These are phyloP conservation scores for Penicillium polonicum DNA, from an alignment of 2,329 filamentous ascomycete species.

Conservation along the genomic window DNA sequence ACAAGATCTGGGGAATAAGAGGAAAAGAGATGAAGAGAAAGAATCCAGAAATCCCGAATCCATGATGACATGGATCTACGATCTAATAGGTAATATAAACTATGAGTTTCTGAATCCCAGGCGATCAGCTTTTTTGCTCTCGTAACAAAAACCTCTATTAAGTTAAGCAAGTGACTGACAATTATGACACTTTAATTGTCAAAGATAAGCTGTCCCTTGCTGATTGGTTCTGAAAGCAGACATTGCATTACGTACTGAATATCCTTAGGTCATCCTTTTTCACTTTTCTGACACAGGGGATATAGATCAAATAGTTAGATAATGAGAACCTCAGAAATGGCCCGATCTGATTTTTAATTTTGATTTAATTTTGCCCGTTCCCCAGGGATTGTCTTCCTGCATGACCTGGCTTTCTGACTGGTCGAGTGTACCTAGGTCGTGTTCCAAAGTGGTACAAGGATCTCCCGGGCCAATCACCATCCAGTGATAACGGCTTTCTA, in stretches of 20 bases:
- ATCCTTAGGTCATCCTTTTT: constrained; percentile 9
- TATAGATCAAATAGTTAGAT: constrained; percentile 5
- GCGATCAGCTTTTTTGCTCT: constrained; percentile 26
- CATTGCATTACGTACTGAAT: constrained; percentile 37
- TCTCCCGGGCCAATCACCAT: constrained; percentile 24
- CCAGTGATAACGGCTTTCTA: constrained; percentile 21
- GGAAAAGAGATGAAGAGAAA: background rate
- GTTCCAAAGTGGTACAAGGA: background rate
- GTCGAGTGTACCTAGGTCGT: background rate
- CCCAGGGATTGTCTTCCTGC: background rate
- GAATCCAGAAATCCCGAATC: background rate
- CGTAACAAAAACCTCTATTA: constrained; percentile 22
- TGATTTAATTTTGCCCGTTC: background rate
- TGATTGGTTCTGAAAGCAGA: constrained; percentile 32
- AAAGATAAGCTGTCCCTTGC: constrained; percentile 30
- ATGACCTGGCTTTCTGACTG: background rate
- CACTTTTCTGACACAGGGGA: background rate
- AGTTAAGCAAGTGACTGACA: constrained; percentile 5
- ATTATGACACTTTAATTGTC: constrained; percentile 25
- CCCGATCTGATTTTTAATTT: background rate
- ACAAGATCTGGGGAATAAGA: background rate
- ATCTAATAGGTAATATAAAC: constrained; percentile 7
- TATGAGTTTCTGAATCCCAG: constrained; percentile 9
- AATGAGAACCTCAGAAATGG: constrained; percentile 1
- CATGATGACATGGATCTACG: constrained; percentile 24